Percentiles rank a stretch among this genome's conserved stretches.
Evolutionary conservation across 768 basidiomycete genomes (phyloP).

Genomic region (Tricholoma sp.): DNA sequence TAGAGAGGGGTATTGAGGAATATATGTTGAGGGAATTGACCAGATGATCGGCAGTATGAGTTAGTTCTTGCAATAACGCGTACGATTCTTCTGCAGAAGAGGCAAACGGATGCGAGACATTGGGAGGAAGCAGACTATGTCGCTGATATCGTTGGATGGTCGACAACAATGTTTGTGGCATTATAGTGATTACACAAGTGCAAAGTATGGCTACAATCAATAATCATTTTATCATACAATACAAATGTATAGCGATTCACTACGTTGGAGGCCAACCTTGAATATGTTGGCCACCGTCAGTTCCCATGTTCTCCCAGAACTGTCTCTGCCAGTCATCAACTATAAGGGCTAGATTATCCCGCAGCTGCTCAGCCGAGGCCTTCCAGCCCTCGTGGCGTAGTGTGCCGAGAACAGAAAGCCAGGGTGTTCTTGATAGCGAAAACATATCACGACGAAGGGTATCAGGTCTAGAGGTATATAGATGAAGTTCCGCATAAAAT

Average conservation of each 20-base stretch:
- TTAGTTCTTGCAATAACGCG: conserved; percentile 43
- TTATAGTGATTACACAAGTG: no score
- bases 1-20: conserved; percentile 44
- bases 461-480: conserved; percentile 42
- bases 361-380: conserved; percentile 30
- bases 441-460: conserved; percentile 29
- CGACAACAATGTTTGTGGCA: conserved; percentile 34
- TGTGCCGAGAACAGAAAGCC: conserved; percentile 30
- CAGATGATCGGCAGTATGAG: conserved; percentile 47
- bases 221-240: background rate
- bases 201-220: no score
- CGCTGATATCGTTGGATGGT: conserved; percentile 37
- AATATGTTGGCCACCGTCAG: conserved; percentile 20
- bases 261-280: conserved; percentile 36
- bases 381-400: conserved; percentile 37
- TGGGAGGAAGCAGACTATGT: conserved; percentile 28
- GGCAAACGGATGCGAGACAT: conserved; percentile 42
- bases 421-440: conserved; percentile 23
- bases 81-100: conserved; percentile 35
- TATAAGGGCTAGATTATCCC: conserved; percentile 29
- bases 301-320: conserved; percentile 42
- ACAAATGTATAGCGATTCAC: background rate
- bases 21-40: conserved; percentile 50
- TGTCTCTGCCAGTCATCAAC: conserved; percentile 31
- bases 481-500: conserved; percentile 66